These are phyloP conservation scores for Mycena kentingensis DNA, from an alignment of 768 basidiomycete genomes.

Conservation along the genomic window DNA sequence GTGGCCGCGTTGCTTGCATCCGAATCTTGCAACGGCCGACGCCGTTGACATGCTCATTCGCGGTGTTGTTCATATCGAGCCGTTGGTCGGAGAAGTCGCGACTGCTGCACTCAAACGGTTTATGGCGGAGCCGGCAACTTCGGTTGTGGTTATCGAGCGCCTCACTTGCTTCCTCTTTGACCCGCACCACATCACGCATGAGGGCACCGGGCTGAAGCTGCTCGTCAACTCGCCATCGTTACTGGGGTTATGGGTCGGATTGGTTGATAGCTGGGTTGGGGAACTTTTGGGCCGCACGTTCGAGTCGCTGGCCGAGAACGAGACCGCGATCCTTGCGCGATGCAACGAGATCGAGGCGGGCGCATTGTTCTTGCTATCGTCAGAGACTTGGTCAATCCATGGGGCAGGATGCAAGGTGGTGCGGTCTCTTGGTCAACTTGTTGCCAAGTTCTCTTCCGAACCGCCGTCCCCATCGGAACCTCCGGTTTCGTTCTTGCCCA, in stretches of 20 bases:
- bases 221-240: conserved; percentile 68
- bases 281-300: conserved; percentile 44
- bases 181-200: conserved; percentile 60
- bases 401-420: conserved; percentile 65
- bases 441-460: conserved; percentile 44
- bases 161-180: conserved; percentile 78
- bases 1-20: conserved; percentile 80
- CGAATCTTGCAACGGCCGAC: conserved; percentile 54
- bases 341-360: conserved; percentile 70
- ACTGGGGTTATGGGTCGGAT: conserved; percentile 69
- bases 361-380: conserved; percentile 72
- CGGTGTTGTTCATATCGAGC: conserved; percentile 85
- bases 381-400: conserved; percentile 52
- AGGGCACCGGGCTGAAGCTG: conserved; percentile 62
- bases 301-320: conserved; percentile 43
- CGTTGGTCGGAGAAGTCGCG: conserved; percentile 68
- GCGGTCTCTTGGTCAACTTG: conserved; percentile 55
- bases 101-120: conserved; percentile 70
- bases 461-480: conserved; percentile 29
- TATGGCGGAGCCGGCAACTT: conserved; percentile 59
- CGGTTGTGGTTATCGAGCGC: conserved; percentile 58
- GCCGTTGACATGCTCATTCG: conserved; percentile 78
- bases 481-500: conserved; percentile 34
- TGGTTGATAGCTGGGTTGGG: conserved; percentile 71
- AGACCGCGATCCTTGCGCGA: conserved; percentile 45